Evolutionary conservation across 1,284 basidiomycete genomes (phyloP), one percentile per base, ranked within the genome.

Genomic region (Afroboletus lepidellus): DNA sequence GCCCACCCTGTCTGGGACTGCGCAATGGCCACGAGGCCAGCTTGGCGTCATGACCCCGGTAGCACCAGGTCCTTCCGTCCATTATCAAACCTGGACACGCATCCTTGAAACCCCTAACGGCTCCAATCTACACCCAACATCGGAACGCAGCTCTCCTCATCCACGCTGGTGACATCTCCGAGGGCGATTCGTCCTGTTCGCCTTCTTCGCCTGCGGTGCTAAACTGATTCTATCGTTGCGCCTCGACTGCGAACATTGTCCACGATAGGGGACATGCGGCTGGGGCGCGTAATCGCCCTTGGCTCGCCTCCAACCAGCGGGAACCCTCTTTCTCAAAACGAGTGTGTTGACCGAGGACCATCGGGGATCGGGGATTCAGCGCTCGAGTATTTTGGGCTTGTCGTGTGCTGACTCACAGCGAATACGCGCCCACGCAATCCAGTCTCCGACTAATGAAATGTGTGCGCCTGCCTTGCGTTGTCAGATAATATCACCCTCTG

Each of bases 1-100:
- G 23, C 16, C 21, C 15, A 32, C 21, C 27, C 20, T 23, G 24
- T 47, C 36, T 50, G 51, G 24, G 20, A 9, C 43, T 46, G 48
- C 46, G 32, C 44, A 34, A 37, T 25, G 27, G 27, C 41, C 59
- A 60, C 27, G 48, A 62, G 61, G 59, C 56, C 20, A 25, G 11
- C 11, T 23, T 9, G 41, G 18, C 6, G 23, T 16, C 38, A 20
- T 25, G 36, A 41, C 25, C 32, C 34, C 7, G 6, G 20, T 41
- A 12, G 18, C 8, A n/a, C 23, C 18, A n/a, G n/a, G n/a, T 27
- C 8, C 45, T 49, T 49, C 50, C 42, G 18, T 18, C 34, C 30
- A 20, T 41, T 20, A 58, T 61, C 56, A 50, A 48, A 29, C 29
- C 5, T 18, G 32, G 16, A 21, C 36, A 34, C 18, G 20, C 20